A percentile compares a stretch with the other conserved stretches of the same genome.
phyloP scores from a whole-genome alignment of 495 filamentous ascomycete species.

The Immersiella caudata region DNA sequence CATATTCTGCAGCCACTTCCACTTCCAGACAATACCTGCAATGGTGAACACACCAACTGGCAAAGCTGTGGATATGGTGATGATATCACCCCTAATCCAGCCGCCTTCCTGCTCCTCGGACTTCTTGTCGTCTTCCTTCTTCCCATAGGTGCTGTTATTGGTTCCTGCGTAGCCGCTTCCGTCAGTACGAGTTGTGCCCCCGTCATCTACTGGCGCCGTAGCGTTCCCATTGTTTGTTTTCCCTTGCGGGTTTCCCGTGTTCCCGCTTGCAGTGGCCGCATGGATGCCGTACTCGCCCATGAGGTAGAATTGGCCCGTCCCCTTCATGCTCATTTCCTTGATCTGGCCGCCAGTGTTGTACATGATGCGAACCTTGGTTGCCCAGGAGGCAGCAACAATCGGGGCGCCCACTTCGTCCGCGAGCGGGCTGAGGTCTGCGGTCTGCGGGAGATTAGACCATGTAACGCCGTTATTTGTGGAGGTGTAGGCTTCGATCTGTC shows the following conservation, averaged over 20 bases:
- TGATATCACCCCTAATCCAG: neutral
- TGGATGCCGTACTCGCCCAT: neutral
- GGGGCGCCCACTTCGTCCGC: too few species aligned
- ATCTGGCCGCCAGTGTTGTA: neutral
- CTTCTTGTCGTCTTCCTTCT: neutral
- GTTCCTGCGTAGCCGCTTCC: neutral
- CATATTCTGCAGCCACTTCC: slow-evolving; percentile 5
- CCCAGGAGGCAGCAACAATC: neutral
- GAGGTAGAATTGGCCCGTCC: neutral
- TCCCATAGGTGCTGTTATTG: neutral
- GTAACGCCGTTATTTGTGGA: neutral
- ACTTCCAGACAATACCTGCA: neutral
- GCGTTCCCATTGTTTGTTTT: neutral
- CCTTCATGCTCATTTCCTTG: slow-evolving; percentile 1
- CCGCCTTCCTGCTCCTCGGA: neutral
- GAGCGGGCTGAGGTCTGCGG: too few species aligned
- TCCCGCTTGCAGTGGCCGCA: neutral
- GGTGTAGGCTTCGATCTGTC: neutral
- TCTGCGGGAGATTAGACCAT: neutral
- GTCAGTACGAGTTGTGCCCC: neutral
- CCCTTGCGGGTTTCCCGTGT: neutral
- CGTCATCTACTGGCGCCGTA: neutral
- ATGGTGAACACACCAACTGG: neutral
- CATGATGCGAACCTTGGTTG: neutral
- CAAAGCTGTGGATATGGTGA: neutral